Base-by-base conservation (phyloP, 2,329 filamentous ascomycete species). In the Pleochaeta shiraiana region DNA sequence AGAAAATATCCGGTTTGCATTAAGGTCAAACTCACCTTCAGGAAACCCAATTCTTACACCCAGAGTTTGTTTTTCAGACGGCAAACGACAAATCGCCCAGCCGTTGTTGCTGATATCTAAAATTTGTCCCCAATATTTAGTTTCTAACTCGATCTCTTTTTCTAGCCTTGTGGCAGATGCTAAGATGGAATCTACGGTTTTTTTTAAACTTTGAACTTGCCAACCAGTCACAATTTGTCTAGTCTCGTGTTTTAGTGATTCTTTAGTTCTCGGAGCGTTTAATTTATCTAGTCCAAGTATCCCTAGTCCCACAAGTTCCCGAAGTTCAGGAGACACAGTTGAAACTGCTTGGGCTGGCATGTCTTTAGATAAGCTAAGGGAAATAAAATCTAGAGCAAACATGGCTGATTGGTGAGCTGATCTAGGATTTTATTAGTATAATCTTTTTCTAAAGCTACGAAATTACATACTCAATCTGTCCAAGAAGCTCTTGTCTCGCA, bases 1-100 rank as follows among this genome's bases (percentile, higher is more conserved):
- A 34, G 68, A 59, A 24, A 30, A 30, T 12, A 30, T 6, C 16
- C 26, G 1, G 24, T 21, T 55, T 55, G 4, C 5, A 11, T 21
- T 24, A 47, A 33, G 12, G 19, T 33, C 30, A 7, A 3, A 63
- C 53, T 37, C 62, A 69, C 75, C 68, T 65, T 96, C 92, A 14
- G 86, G 80, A 71, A 95, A 95, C 7, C 92, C 93, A 74, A 92
- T 96, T 67, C 88, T 84, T 39, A 97, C 92, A 24, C 87, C 90
- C 62, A 97, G 78, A 0, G 84, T 85, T 69, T 88, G 83, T 62
- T 79, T 79, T 69, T 92, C 85, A 6, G 84, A 78, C 0, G 90
- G 89, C 47, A 93, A 77, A 61, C 87, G 82, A 69, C 86, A 92
- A 21, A 97, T 77, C 24, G 87, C 85, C 92, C 93, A 98, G 4